A percentile compares a stretch with the other conserved stretches of the same genome.
phyloP scores from a whole-genome alignment of 2,329 filamentous ascomycete species.

The Aspergillus sp. region DNA sequence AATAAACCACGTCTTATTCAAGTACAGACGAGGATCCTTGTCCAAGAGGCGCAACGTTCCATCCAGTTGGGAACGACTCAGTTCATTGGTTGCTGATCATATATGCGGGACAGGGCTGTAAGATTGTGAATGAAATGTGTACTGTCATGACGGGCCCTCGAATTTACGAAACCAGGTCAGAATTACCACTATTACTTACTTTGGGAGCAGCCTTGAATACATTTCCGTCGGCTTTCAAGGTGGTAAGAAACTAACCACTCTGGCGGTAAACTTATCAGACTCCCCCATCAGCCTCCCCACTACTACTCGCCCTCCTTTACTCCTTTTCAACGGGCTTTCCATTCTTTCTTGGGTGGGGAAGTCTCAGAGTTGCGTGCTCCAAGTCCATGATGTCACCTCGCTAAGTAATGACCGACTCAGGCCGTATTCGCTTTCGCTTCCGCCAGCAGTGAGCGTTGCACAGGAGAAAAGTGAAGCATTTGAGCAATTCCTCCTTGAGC shows the following conservation, averaged over 20 bases:
- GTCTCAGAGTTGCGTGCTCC: slow-evolving; percentile 20
- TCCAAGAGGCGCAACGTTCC: slow-evolving; percentile 33
- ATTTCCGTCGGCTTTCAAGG: slow-evolving; percentile 11
- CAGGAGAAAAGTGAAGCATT: neutral
- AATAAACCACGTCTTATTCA: slow-evolving; percentile 4
- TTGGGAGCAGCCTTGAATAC: slow-evolving; percentile 21
- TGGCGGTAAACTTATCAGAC: slow-evolving; percentile 22
- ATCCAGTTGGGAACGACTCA: slow-evolving; percentile 30
- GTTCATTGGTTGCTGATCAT: slow-evolving; percentile 3
- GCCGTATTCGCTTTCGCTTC: slow-evolving; percentile 4
- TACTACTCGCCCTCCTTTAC: neutral
- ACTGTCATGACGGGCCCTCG: slow-evolving; percentile 12
- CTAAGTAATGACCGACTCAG: slow-evolving; percentile 5
- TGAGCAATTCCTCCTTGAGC: neutral
- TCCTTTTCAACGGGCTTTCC: slow-evolving; percentile 18
- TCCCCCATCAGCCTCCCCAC: neutral
- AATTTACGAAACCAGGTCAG: neutral
- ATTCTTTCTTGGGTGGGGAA: slow-evolving; percentile 16
- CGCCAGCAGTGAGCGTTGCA: neutral
- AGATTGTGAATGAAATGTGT: neutral
- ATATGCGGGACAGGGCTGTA: slow-evolving; percentile 10
- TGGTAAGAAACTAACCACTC: slow-evolving; percentile 26
- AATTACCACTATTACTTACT: neutral
- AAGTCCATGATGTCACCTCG: slow-evolving; percentile 28
- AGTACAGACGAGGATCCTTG: slow-evolving; percentile 24